Percentiles rank a stretch among this genome's conserved stretches.
These are phyloP conservation scores for Apiospora hydei DNA, from an alignment of 2,329 filamentous ascomycete species.

Conservation along the genomic window DNA sequence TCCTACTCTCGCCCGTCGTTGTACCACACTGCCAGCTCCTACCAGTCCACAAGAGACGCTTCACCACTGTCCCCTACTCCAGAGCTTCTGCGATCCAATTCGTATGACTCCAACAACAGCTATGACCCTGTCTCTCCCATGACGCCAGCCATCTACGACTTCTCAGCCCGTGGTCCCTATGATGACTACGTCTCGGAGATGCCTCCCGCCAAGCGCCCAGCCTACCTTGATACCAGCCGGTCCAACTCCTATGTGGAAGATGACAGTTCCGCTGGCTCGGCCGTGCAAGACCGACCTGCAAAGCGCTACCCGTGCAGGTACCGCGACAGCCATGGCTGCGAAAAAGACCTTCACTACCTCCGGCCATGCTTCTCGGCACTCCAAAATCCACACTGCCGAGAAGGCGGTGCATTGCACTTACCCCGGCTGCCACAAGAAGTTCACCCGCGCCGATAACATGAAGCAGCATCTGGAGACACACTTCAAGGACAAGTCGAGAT, in stretches of 20 bases:
- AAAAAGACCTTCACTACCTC: conserved; percentile 84
- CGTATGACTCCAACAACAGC: conserved; percentile 65
- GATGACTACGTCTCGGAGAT: conserved; percentile 45
- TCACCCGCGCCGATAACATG: conserved; percentile 86
- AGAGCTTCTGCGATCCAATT: conserved; percentile 65
- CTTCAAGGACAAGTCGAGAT: conserved; percentile 66
- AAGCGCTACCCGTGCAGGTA: conserved; percentile 80
- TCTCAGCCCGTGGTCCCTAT: conserved; percentile 46
- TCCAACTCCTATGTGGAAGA: conserved; percentile 59
- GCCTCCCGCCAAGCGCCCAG: conserved; percentile 48
- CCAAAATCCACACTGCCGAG: conserved; percentile 83
- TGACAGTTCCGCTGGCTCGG: conserved; percentile 52
- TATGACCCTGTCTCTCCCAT: conserved; percentile 62
- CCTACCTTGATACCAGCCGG: conserved; percentile 52
- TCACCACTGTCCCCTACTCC: conserved; percentile 61
- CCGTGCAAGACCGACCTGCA: conserved; percentile 54
- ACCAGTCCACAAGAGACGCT: conserved; percentile 45
- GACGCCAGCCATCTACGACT: conserved; percentile 59
- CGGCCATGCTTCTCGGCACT: conserved; percentile 83
- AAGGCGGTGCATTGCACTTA: conserved; percentile 76
- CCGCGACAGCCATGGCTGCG: conserved; percentile 74
- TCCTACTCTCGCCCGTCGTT: conserved; percentile 40
- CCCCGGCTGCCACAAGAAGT: conserved; percentile 77
- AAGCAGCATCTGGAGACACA: conserved; percentile 84
- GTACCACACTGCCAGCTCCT: conserved; percentile 48